Evolutionary conservation across 2,329 filamentous ascomycete genomes (phyloP).

Genomic region (Elsinoe fawcettii): DNA sequence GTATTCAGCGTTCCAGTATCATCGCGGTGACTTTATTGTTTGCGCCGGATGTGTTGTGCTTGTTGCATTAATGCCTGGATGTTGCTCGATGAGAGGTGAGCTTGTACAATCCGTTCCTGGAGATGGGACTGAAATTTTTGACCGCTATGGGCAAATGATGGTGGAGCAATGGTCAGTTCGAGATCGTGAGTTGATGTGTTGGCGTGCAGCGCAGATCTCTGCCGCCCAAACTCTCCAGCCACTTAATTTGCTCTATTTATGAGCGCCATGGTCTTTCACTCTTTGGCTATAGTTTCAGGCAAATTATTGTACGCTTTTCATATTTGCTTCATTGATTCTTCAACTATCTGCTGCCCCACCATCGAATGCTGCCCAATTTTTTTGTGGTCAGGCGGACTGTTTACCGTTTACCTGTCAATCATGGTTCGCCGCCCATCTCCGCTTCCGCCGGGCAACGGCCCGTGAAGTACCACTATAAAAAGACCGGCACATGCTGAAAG

Average conservation of each 20-base stretch:
- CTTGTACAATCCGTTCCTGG: not conserved
- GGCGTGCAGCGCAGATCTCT: conserved; percentile 13
- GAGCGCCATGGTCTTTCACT: not conserved
- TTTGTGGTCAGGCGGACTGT: conserved; percentile 2
- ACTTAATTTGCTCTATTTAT: not conserved
- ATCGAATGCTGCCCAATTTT: conserved; percentile 1
- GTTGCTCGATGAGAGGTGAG: not conserved
- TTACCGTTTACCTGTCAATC: conserved; percentile 12
- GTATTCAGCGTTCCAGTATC: not conserved
- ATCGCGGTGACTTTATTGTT: not conserved
- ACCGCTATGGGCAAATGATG: conserved; percentile 3
- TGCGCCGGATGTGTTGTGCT: not conserved
- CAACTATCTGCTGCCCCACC: not conserved
- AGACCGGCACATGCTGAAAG: not conserved
- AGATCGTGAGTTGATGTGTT: conserved; percentile 8
- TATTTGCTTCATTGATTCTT: not conserved
- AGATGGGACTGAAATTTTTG: not conserved
- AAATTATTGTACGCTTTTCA: not conserved
- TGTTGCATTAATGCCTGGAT: not conserved
- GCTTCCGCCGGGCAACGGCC: conserved; percentile 16
- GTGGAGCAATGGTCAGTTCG: conserved; percentile 5
- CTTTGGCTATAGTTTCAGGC: not conserved
- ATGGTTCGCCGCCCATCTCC: conserved; percentile 9
- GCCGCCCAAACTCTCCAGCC: conserved; percentile 8
- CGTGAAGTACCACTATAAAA: conserved; percentile 12